Conservation (phyloP, 352 stramenopile genomes). For the Globisporangium uncinulatum region DNA sequence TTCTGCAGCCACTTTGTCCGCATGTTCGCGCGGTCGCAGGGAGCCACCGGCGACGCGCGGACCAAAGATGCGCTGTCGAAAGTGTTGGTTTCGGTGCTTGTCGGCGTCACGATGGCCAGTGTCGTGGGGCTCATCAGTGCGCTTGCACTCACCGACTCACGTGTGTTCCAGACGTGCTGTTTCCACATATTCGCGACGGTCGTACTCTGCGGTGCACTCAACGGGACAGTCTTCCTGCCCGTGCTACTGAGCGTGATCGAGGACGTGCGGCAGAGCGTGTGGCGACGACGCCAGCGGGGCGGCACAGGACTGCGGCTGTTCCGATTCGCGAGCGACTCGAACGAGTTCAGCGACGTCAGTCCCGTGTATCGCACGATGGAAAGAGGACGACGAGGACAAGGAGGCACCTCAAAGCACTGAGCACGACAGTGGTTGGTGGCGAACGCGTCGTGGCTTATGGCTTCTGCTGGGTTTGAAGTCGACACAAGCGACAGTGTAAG, state of each 20-base stretch:
- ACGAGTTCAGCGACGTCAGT: constrained; percentile 16
- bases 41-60: constrained; percentile 29
- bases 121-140: constrained; percentile 69
- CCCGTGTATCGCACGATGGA: constrained; percentile 9
- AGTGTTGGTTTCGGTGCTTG: constrained; percentile 71
- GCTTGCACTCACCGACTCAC: constrained; percentile 73
- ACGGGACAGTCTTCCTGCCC: constrained; percentile 60
- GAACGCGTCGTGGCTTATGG: no score
- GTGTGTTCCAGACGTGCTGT: constrained; percentile 89
- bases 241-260: constrained; percentile 49
- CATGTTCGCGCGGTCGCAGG: constrained; percentile 46
- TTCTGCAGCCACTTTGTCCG: constrained; percentile 72
- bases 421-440: no score
- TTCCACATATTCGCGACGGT: constrained; percentile 88
- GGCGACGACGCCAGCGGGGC: constrained; percentile 16
- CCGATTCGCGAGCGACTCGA: neutral
- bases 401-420: no score
- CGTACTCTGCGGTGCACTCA: constrained; percentile 75
- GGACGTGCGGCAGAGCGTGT: constrained; percentile 28
- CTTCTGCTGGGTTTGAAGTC: no score
- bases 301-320: neutral
- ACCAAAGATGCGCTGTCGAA: constrained; percentile 40
- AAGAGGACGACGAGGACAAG: no score
- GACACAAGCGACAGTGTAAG: no score
- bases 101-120: constrained; percentile 87